Conservation (phyloP, 2,329 filamentous ascomycete genomes). For the Penicillium sp. region DNA sequence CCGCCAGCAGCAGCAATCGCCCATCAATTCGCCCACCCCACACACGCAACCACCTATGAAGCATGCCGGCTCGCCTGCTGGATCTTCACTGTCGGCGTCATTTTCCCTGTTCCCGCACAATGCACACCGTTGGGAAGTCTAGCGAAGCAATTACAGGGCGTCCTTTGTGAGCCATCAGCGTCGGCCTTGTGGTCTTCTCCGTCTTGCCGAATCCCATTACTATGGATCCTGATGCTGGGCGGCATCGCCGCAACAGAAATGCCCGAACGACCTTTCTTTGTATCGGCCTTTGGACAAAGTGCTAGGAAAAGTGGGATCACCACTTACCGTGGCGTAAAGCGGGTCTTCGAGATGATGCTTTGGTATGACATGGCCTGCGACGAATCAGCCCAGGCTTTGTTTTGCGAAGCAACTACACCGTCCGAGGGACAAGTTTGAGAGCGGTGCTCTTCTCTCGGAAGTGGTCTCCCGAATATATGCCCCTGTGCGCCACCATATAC, state of each 20-base stretch:
- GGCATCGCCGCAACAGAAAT: constrained; percentile 43
- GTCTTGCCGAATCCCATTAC: constrained; percentile 28
- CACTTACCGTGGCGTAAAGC: constrained; percentile 33
- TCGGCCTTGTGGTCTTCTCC: constrained; percentile 31
- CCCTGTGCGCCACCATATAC: too few species aligned
- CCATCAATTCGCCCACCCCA: constrained; percentile 21
- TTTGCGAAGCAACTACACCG: constrained; percentile 27
- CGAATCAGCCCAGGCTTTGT: constrained; percentile 32
- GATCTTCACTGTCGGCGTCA: constrained; percentile 43
- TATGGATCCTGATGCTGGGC: constrained; percentile 44
- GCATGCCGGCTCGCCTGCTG: constrained; percentile 40
- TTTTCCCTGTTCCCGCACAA: constrained; percentile 45
- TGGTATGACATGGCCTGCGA: constrained; percentile 44
- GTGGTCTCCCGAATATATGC: too few species aligned
- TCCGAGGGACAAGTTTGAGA: background rate
- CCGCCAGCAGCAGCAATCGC: constrained; percentile 29
- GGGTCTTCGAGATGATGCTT: constrained; percentile 31
- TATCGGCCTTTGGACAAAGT: constrained; percentile 28
- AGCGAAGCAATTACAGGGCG: constrained; percentile 28
- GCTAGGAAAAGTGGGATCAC: constrained; percentile 23
- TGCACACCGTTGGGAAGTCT: constrained; percentile 41
- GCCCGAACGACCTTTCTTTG: constrained; percentile 39
- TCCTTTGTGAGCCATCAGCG: constrained; percentile 29
- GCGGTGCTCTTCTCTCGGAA: too few species aligned
- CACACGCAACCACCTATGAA: constrained; percentile 36